A percentile compares a stretch with the other conserved stretches of the same genome.
Conservation (phyloP, 768 basidiomycete genomes). For the Kwoniella botswanensis region DNA sequence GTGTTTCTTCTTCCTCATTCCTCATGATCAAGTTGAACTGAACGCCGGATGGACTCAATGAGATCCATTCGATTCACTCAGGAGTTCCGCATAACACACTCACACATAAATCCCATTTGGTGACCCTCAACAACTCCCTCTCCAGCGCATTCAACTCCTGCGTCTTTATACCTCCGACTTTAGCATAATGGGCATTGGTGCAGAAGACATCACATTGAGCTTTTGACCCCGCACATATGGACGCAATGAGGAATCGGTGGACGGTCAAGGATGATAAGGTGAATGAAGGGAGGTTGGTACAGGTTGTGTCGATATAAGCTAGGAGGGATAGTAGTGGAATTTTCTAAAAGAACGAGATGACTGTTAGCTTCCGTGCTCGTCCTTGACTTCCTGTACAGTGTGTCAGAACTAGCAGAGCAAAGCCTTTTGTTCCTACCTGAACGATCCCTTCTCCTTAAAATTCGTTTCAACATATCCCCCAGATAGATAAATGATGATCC, state of each 20-base stretch:
- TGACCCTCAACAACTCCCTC: slow-evolving; percentile 85
- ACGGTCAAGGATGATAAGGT: slow-evolving; percentile 94
- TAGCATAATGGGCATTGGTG: slow-evolving; percentile 91
- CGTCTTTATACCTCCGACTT: slow-evolving; percentile 91
- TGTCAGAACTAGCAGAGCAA: no score
- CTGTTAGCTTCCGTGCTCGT: background rate
- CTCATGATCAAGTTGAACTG: no score
- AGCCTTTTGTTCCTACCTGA: background rate
- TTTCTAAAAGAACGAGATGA: slow-evolving; percentile 38
- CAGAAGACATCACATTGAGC: slow-evolving; percentile 95
- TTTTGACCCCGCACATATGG: slow-evolving; percentile 90
- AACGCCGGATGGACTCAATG: no score
- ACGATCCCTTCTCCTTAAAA: background rate
- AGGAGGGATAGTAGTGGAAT: slow-evolving; percentile 58
- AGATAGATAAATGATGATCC: no score
- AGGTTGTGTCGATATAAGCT: slow-evolving; percentile 66
- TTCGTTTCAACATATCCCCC: background rate
- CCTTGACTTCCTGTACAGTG: background rate
- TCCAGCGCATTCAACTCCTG: slow-evolving; percentile 92
- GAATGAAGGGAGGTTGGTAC: slow-evolving; percentile 81
- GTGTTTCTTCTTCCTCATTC: no score
- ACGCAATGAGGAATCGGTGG: slow-evolving; percentile 95
- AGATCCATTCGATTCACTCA: no score
- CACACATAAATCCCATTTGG: slow-evolving; percentile 94
- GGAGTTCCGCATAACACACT: slow-evolving; percentile 49